Conservation (phyloP, 139 green algal species). For the Zygnema cylindricum region DNA sequence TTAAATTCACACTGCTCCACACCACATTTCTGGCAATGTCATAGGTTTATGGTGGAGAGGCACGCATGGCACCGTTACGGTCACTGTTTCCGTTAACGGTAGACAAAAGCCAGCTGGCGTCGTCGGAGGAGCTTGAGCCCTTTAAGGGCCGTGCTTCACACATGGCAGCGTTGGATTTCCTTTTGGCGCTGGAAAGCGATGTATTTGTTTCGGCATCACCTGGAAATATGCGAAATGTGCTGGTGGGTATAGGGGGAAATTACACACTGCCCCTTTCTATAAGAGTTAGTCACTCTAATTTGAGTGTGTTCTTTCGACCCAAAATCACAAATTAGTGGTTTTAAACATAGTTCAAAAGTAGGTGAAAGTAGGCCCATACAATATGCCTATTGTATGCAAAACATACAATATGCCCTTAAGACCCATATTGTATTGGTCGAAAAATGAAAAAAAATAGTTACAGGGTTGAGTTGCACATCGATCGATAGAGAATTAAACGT, state of each 20-base stretch:
- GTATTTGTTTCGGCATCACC: slow-evolving; percentile 53
- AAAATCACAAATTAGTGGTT: too few relatives aligned
- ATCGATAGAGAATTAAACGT: too few relatives aligned
- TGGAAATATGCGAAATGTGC: slow-evolving; percentile 60
- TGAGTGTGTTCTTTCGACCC: slow-evolving; percentile 12
- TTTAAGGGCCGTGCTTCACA: slow-evolving; percentile 45
- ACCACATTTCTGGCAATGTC: too few relatives aligned
- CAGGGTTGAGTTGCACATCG: too few relatives aligned
- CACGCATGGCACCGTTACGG: slow-evolving; percentile 32
- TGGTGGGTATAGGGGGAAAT: slow-evolving; percentile 47
- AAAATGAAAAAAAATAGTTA: not conserved
- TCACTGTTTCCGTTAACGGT: slow-evolving; percentile 44
- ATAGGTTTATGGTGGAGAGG: slow-evolving; percentile 58
- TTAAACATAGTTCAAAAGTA: too few relatives aligned
- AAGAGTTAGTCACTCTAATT: not conserved
- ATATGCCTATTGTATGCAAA: too few relatives aligned
- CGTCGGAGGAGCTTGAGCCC: slow-evolving; percentile 28
- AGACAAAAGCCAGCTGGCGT: slow-evolving; percentile 54
- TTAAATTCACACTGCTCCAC: too few relatives aligned
- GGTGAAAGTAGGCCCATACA: too few relatives aligned
- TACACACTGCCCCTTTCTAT: not conserved
- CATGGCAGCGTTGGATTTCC: slow-evolving; percentile 54
- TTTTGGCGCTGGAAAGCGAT: slow-evolving; percentile 43
- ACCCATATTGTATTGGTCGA: not conserved
- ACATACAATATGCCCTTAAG: too few relatives aligned